Base-by-base conservation (phyloP, 805 yeast genomes). In the Ogataea polymorpha region DNA sequence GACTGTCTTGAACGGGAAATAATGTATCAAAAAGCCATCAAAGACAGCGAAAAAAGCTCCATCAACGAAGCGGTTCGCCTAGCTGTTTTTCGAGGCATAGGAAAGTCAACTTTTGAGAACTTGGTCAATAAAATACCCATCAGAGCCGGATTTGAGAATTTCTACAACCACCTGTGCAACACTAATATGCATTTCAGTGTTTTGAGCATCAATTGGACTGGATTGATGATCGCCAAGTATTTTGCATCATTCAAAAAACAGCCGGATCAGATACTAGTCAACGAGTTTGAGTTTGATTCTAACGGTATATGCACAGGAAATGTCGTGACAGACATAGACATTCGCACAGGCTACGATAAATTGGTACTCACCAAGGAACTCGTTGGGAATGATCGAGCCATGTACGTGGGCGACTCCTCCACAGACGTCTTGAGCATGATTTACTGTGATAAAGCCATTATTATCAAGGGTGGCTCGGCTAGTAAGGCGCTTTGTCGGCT, bases 131-230 rank as follows among this genome's bases (percentile, higher is more conserved):
- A 64, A 6, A 68, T 79, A 3, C 48, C 51, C 14, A 50, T 75
- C 8, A 64, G 67, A 17, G 59, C 58, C 0, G 77, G 75, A 0
- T 71, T 74, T 50, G 39, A 56, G 32, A 57, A 59, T 13, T 65
- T 72, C 48, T 49, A 49, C 27, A 37, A 37, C 5, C 16, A 32
- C 6, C 12, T 47, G 7, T 20, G 20, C 10, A 8, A 39, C 11
- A 14, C 41, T 6, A 26, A 33, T n/a, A 18, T 40, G 5, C 35
- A 36, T 10, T 52, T 60, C 31, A 38, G 39, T 8, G 63, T 81
- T 2, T 49, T 80, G 23, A 80, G 86, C 49, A 77, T 80, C 34
- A 80, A 80, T 55, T 81, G 87, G 87, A 74, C 83, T 6, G 65
- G 69, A 1, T 15, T 62, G 10, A 61, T 79, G 14, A 79, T 81